A percentile compares a stretch with the other conserved stretches of the same genome.
Evolutionary conservation across 495 filamentous ascomycete genomes (phyloP).

Genomic region (Cryomyces minteri): DNA sequence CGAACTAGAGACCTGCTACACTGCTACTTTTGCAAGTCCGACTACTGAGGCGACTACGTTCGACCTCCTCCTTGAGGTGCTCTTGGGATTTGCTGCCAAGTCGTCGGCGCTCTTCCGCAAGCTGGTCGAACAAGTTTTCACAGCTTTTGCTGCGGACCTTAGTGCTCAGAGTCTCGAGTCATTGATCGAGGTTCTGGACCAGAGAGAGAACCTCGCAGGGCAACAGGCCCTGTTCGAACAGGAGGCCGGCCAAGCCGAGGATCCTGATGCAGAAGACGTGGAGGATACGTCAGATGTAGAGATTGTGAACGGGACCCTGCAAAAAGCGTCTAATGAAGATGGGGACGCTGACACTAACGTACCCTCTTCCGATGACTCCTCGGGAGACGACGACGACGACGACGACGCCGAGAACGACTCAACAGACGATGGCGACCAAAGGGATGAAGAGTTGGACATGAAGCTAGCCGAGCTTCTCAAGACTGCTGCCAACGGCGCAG

Average conservation of each 20-base stretch:
- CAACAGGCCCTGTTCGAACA: slow-evolving; percentile 75
- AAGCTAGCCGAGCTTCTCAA: slow-evolving; percentile 59
- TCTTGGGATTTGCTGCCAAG: slow-evolving; percentile 74
- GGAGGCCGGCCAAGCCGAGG: slow-evolving; percentile 30
- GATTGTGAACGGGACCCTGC: slow-evolving; percentile 7
- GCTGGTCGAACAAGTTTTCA: slow-evolving; percentile 73
- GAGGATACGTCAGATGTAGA: slow-evolving; percentile 23
- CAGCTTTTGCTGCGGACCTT: slow-evolving; percentile 52
- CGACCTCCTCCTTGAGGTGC: slow-evolving; percentile 66
- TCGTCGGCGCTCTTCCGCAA: slow-evolving; percentile 71
- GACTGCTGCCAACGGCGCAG: slow-evolving; percentile 24
- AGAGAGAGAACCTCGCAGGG: slow-evolving; percentile 64
- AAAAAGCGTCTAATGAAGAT: slow-evolving; percentile 2
- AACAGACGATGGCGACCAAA: slow-evolving; percentile 15
- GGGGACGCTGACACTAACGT: slow-evolving; percentile 5
- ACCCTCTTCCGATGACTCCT: neutral
- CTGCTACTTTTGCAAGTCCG: slow-evolving; percentile 33
- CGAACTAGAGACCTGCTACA: slow-evolving; percentile 54
- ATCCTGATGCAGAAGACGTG: slow-evolving; percentile 26
- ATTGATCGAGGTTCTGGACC: slow-evolving; percentile 42
- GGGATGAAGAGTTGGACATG: slow-evolving; percentile 45
- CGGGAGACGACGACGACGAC: slow-evolving; percentile 6
- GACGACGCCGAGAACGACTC: slow-evolving; percentile 3
- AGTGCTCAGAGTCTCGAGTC: slow-evolving; percentile 55
- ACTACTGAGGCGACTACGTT: slow-evolving; percentile 42